These are phyloP conservation scores for Turritis glabra DNA, from an alignment of 345 rosid species.

Conservation along the genomic window DNA sequence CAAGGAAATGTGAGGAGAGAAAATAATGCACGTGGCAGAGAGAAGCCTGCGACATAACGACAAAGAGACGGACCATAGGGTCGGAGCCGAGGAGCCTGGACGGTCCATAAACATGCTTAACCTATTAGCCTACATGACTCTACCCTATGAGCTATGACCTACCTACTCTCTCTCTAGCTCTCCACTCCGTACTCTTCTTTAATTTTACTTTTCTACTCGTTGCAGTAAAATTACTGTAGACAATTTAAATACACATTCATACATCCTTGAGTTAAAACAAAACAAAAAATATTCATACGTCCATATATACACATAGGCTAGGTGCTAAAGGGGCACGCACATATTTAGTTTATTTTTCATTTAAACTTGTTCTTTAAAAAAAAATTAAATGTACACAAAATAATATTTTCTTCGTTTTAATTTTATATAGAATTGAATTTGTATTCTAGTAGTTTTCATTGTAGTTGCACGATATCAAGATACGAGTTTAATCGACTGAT, in stretches of 20 bases:
- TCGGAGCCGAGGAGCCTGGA: constrained; percentile 43
- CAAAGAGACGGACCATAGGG: constrained; percentile 45
- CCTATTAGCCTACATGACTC: constrained; percentile 33
- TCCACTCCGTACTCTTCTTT: constrained; percentile 40
- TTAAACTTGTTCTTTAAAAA: not conserved
- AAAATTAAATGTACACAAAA: not conserved
- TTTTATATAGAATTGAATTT: not conserved
- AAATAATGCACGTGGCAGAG: constrained; percentile 35
- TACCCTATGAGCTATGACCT: constrained; percentile 27
- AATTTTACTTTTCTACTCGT: constrained; percentile 34
- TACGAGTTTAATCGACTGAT: not conserved
- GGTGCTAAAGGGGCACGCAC: not conserved
- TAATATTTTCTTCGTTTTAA: not conserved
- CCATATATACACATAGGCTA: not conserved
- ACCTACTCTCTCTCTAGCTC: constrained; percentile 36
- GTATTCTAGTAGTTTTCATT: not conserved
- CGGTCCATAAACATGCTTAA: constrained; percentile 45
- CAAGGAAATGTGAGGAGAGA: constrained; percentile 29
- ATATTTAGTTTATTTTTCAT: not conserved
- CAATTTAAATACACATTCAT: not conserved
- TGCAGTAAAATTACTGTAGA: constrained; percentile 30
- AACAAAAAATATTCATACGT: not conserved
- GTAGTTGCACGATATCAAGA: not conserved
- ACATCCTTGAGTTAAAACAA: not conserved
- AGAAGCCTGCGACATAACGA: constrained; percentile 41